Base-by-base conservation (phyloP, 495 filamentous ascomycete genomes). In the Opeltia flavorubescens region DNA sequence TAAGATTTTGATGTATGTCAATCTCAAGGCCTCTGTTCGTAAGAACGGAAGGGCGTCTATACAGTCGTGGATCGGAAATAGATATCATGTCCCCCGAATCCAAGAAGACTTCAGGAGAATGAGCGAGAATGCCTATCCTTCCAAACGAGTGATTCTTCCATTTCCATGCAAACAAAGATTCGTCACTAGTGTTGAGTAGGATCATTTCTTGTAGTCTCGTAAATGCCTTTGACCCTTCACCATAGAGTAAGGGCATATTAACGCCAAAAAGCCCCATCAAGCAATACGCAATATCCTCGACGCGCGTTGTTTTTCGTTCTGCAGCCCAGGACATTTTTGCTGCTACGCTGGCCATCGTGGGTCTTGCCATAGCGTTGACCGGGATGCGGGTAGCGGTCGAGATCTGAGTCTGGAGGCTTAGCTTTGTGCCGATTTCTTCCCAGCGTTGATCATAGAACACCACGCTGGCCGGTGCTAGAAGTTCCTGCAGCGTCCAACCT, bases 401-500 rank as follows among this genome's bases (percentile, higher is more conserved):
- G 18, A 53, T 49, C 30, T 33, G 30, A 15, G 9, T 9, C 30
- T n/a, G 15, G 30, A 33, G 15, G 30, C 9, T 9, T n/a, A 33
- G n/a, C n/a, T n/a, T n/a, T n/a, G 30, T 9, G 0, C 65, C 66
- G 9, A 66, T 36, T 1, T 38, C 4, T 0, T 42, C 45, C 66
- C 66, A 69, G 5, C 23, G 0, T 1, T 30, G 1, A 44, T 66
- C 54, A 36, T 55, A 62, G 52, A 67, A 68, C 0, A 53, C 1
- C 0, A 68, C 56, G 6, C 42, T 36, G 0, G n/a, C 13, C 0
- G 68, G 68, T 0, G 66, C 68, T 3, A 69, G 55, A 9, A 71
- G 50, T 42, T 69, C n/a, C n/a, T n/a, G n/a, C n/a, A n/a, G n/a
- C n/a, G n/a, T n/a, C n/a, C n/a, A n/a, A n/a, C n/a, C n/a, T 66